A percentile compares a stretch with the other conserved stretches of the same genome.
Evolutionary conservation across 305 asterid species (phyloP).

Genomic region (Fraxinus paxiana): DNA sequence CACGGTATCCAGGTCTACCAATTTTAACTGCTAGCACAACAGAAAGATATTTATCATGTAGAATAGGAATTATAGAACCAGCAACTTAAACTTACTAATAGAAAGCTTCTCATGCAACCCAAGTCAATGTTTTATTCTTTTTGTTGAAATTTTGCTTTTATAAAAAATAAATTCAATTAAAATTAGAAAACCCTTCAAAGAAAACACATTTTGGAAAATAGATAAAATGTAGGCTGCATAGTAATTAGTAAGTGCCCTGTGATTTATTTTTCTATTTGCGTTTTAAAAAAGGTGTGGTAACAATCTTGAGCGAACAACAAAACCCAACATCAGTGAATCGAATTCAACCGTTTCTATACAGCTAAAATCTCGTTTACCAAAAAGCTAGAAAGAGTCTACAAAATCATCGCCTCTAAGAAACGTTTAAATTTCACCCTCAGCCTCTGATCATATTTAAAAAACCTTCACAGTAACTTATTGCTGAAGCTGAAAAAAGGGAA

Average conservation of each 20-base stretch:
- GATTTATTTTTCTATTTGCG: not conserved
- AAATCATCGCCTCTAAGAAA: not conserved
- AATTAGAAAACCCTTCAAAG: not conserved
- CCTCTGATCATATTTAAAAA: not conserved
- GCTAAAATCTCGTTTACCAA: not conserved
- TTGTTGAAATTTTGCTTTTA: not conserved
- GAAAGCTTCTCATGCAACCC: not conserved
- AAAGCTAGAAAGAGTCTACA: not conserved
- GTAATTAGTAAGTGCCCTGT: not conserved
- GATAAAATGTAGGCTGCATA: not conserved
- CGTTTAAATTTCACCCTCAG: not conserved
- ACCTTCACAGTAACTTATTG: not conserved
- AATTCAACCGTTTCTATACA: too few relatives aligned
- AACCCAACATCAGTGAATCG: not conserved
- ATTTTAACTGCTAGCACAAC: constrained; percentile 60
- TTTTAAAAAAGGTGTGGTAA: not conserved
- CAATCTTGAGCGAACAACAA: not conserved
- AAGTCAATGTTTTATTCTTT: not conserved
- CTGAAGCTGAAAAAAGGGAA: not conserved
- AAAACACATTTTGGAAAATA: not conserved
- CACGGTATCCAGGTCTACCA: constrained; percentile 96
- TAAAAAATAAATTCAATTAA: not conserved
- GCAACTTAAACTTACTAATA: not conserved
- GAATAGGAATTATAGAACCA: not conserved
- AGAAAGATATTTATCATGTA: not conserved